Conservation (phyloP, 176 grass and related monocot genomes). For the Pontederia crassipes region DNA sequence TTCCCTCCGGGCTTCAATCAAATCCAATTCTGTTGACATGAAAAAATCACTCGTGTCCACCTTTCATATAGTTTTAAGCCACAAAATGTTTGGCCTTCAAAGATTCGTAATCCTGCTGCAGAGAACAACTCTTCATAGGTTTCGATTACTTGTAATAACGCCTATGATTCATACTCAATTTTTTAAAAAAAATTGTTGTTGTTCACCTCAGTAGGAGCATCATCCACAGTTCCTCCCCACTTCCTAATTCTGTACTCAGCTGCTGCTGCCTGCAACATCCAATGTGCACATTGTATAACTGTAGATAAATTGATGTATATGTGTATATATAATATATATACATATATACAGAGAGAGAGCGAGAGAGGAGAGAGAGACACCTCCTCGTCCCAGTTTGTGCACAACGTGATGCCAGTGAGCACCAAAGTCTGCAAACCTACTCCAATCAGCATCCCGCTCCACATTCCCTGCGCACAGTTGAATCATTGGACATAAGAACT, state of each 20-base stretch:
- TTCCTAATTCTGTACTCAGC: conserved; percentile 5
- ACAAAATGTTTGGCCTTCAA: too few relatives aligned
- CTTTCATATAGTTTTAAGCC: too few relatives aligned
- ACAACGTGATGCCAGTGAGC: not conserved
- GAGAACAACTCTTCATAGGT: too few relatives aligned
- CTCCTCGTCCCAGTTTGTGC: conserved; percentile 5
- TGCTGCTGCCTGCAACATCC: not conserved
- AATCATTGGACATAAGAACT: not conserved
- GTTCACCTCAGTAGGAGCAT: not conserved
- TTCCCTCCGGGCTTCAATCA: too few relatives aligned
- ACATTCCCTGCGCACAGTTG: conserved; percentile 1
- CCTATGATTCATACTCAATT: too few relatives aligned
- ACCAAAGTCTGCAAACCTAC: not conserved
- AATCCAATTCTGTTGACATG: too few relatives aligned
- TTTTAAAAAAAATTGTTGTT: too few relatives aligned
- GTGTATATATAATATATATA: too few relatives aligned
- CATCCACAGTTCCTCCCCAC: not conserved
- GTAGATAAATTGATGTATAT: not conserved
- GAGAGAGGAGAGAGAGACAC: conserved; percentile 1
- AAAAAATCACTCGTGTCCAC: too few relatives aligned
- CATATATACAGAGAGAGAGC: not conserved
- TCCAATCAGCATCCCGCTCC: conserved; percentile 9
- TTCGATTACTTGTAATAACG: too few relatives aligned
- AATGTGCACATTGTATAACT: not conserved
- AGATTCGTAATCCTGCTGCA: too few relatives aligned